Base-by-base conservation (phyloP, 192 early-diverging fungal genomes). In the Coemansia sp. region DNA sequence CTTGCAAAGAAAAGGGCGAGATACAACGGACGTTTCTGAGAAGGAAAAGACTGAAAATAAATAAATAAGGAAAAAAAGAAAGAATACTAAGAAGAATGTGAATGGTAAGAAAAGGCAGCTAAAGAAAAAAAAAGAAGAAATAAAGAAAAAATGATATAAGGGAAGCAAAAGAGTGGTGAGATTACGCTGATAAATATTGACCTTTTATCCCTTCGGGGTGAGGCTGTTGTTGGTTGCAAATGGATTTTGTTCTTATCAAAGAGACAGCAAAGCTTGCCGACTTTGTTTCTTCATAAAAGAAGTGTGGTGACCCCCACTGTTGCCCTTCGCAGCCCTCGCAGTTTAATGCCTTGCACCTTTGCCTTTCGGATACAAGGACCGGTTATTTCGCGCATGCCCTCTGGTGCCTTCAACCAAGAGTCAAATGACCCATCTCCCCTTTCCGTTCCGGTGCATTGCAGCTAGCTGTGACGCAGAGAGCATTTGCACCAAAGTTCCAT, bases 61-160 rank as follows among this genome's bases (percentile, higher is more conserved):
- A 68, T 49, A 66, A 69, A 64, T 33, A 69, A 61, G 60, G 48
- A 33, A 70, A 69, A 44, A 62, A 35, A 56, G 62, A 66, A 43
- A 65, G 49, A 56, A 66, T 63, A 43, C 44, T 46, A 46, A 46
- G 44, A 46, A 46, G 44, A 59, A 73, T 60, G 34, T 46, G 39
- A 48, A 71, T 55, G 38, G 45, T 21, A 46, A 34, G n/a, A 46
- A 48, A 62, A 60, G 59, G 43, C 55, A 56, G 34, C 56, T 55
- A 24, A 63, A 63, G 62, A 56, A 64, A 52, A 38, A 38, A 66
- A 30, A 61, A 51, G 56, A 51, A 63, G 8, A 62, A 69, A 72
- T 30, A 30, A 30, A 30, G 30, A 39, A 34, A 67, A 53, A 57
- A 72, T 34, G 43, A 57, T 66, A 68, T 26, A 68, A 64, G 36